These are phyloP conservation scores for Friedmanniomyces endolithicus DNA, from an alignment of 495 filamentous ascomycete genomes.

Conservation along the genomic window DNA sequence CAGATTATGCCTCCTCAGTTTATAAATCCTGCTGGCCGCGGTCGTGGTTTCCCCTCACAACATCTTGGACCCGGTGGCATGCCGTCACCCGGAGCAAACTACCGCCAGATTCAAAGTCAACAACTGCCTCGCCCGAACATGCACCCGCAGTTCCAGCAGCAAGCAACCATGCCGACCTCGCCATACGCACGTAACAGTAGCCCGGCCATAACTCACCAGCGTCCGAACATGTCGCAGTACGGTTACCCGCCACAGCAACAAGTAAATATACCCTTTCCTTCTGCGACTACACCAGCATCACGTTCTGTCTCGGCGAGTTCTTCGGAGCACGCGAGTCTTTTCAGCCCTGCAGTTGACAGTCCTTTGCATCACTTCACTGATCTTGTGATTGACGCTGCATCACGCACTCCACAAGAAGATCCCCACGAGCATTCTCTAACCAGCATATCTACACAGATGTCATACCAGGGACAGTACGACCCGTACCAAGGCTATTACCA, in stretches of 20 bases:
- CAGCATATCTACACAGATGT: slow-evolving; percentile 6
- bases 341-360: background rate
- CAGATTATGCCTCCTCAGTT: slow-evolving; percentile 37
- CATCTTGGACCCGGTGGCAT: slow-evolving; percentile 45
- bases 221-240: slow-evolving; percentile 56
- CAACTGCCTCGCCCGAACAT: slow-evolving; percentile 46
- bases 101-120: slow-evolving; percentile 47
- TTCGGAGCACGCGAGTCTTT: background rate
- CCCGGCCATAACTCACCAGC: slow-evolving; percentile 54
- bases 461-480: slow-evolving; percentile 20
- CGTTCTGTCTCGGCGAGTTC: background rate
- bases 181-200: slow-evolving; percentile 37
- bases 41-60: slow-evolving; percentile 41
- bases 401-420: background rate
- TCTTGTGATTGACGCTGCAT: slow-evolving; percentile 23
- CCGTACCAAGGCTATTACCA: slow-evolving; percentile 33
- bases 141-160: slow-evolving; percentile 50
- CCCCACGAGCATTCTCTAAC: background rate
- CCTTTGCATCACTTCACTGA: background rate
- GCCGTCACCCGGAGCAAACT: slow-evolving; percentile 51
- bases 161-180: slow-evolving; percentile 24
- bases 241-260: slow-evolving; percentile 47
- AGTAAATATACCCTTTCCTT: slow-evolving; percentile 53
- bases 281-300: slow-evolving; percentile 24
- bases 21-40: slow-evolving; percentile 46